phyloP scores from a whole-genome alignment of 768 basidiomycete species.

The Cytidiella melzeri region DNA sequence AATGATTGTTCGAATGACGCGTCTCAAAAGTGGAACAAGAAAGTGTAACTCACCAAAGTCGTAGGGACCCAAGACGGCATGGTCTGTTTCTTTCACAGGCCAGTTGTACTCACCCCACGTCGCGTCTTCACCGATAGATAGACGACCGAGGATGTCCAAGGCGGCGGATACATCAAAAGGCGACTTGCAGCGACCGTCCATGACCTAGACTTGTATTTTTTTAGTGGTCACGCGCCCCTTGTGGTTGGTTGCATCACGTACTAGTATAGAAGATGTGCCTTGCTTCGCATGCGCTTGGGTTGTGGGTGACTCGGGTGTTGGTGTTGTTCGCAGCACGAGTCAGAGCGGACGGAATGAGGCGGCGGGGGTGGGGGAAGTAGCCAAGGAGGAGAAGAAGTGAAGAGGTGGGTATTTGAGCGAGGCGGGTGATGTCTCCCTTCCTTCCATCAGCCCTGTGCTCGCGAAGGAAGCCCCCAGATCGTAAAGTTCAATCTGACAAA shows the following conservation, averaged over 20 bases:
- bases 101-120: neutral
- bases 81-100: neutral
- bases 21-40: neutral
- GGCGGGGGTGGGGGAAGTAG: neutral
- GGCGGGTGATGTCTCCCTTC: neutral
- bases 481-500: constrained; percentile 9
- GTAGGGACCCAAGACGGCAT: neutral
- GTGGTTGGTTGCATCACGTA: neutral
- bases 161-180: neutral
- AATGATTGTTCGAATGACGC: neutral
- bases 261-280: neutral
- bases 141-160: constrained; percentile 4
- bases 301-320: neutral
- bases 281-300: neutral
- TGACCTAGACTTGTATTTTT: neutral
- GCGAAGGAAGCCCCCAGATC: constrained; percentile 10
- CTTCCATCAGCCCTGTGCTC: constrained; percentile 8
- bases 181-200: constrained; percentile 3
- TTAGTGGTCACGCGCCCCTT: neutral
- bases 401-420: constrained; percentile 10
- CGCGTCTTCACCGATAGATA: constrained; percentile 2
- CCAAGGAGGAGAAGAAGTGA: neutral
- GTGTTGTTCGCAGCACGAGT: neutral
- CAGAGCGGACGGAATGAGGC: neutral
- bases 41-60: neutral